These are phyloP conservation scores for Aspergillus uvarum DNA, from an alignment of 2,329 filamentous ascomycete genomes.

Conservation along the genomic window DNA sequence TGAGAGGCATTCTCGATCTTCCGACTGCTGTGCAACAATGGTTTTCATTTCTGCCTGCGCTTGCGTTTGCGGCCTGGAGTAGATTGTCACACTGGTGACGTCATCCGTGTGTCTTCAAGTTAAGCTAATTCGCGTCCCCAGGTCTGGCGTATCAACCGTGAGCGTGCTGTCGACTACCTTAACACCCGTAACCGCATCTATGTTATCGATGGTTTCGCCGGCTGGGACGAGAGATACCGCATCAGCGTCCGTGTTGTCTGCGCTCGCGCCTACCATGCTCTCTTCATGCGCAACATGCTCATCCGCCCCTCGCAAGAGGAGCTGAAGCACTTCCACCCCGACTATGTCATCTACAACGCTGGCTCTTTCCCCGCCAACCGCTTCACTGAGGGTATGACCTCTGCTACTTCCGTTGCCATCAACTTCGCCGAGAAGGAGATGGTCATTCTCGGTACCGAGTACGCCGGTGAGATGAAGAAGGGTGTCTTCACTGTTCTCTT, in stretches of 20 bases:
- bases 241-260: slow-evolving; percentile 98
- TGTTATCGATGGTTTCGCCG: slow-evolving; percentile 93
- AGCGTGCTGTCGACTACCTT: slow-evolving; percentile 97
- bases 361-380: slow-evolving; percentile 98
- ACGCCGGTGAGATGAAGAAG: slow-evolving; percentile 97
- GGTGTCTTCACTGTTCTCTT: slow-evolving; percentile 98
- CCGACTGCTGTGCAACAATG: slow-evolving; percentile 9
- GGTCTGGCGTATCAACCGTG: slow-evolving; percentile 99
- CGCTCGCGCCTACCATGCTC: slow-evolving; percentile 96
- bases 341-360: slow-evolving; percentile 99
- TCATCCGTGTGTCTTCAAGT: slow-evolving; percentile 24
- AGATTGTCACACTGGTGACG: slow-evolving; percentile 26
- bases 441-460: slow-evolving; percentile 99
- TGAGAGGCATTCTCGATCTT: slow-evolving; percentile 21
- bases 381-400: slow-evolving; percentile 98
- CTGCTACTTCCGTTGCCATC: slow-evolving; percentile 93
- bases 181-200: slow-evolving; percentile 99
- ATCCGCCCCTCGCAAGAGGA: slow-evolving; percentile 90
- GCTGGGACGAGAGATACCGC: slow-evolving; percentile 97
- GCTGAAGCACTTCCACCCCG: slow-evolving; percentile 95
- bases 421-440: slow-evolving; percentile 99
- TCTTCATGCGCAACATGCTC: slow-evolving; percentile 99
- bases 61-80: background rate
- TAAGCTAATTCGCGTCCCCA: slow-evolving; percentile 43
- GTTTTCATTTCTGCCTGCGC: background rate